These are phyloP conservation scores for Austropuccinia psidii DNA, from an alignment of 1,284 basidiomycete genomes.

Conservation along the genomic window DNA sequence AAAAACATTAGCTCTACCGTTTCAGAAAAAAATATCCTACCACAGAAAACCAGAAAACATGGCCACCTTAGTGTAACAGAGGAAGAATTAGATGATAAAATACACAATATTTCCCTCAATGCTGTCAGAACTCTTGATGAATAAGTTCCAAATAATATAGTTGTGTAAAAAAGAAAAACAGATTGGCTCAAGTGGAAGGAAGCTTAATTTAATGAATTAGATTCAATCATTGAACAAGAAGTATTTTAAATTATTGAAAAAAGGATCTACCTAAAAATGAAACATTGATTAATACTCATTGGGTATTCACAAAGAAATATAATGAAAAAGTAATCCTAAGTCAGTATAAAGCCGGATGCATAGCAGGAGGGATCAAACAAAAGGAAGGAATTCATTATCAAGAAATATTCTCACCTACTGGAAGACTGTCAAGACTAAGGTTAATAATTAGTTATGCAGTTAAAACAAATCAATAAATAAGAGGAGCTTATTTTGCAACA, in stretches of 20 bases:
- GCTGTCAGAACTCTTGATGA: too few relatives aligned
- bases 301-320: constrained; percentile 1
- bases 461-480: neutral
- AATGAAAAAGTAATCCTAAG: neutral
- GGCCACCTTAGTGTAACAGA: too few relatives aligned
- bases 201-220: neutral
- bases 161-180: too few relatives aligned
- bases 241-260: neutral
- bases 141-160: too few relatives aligned
- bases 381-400: constrained; percentile 3
- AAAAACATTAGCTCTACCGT: neutral
- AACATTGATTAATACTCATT: neutral
- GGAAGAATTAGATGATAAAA: too few relatives aligned
- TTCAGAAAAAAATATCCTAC: neutral
- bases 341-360: neutral
- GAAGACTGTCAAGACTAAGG: neutral
- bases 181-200: neutral
- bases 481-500: neutral
- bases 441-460: neutral
- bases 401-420: neutral
- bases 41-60: too few relatives aligned
- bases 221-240: neutral
- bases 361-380: constrained; percentile 1
- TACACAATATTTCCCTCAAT: too few relatives aligned
- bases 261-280: neutral